Conservation (phyloP, 176 grass and related monocot species). For the Pontederia paniculata region DNA sequence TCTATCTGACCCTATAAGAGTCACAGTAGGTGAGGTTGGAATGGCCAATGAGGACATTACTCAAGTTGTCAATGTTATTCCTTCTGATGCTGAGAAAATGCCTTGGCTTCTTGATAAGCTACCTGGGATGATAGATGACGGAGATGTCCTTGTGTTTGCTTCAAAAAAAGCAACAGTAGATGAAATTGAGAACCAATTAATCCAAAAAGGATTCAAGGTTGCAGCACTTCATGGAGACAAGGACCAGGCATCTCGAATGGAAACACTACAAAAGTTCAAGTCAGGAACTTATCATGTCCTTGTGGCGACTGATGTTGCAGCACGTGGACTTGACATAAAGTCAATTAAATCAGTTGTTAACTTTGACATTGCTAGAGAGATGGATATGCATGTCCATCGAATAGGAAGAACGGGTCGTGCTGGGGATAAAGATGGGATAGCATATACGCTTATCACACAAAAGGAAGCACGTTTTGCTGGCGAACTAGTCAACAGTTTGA, state of each 20-base stretch:
- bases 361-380: conserved; percentile 89
- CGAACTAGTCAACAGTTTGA: conserved; percentile 83
- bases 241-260: conserved; percentile 93
- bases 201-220: conserved; percentile 72
- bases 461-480: conserved; percentile 90
- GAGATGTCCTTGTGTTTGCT: conserved; percentile 88
- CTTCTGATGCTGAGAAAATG: conserved; percentile 90
- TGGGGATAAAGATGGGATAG: conserved; percentile 96
- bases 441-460: conserved; percentile 78
- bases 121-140: conserved; percentile 84
- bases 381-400: conserved; percentile 99
- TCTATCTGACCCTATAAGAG: conserved; percentile 79
- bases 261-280: conserved; percentile 87
- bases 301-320: conserved; percentile 97
- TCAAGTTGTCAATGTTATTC: conserved; percentile 88
- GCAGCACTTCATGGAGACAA: conserved; percentile 95
- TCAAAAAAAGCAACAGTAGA: conserved; percentile 86
- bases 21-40: conserved; percentile 91
- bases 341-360: conserved; percentile 99
- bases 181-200: conserved; percentile 78
- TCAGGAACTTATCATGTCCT: conserved; percentile 87
- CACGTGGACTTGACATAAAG: conserved; percentile 94
- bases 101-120: conserved; percentile 83
- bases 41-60: conserved; percentile 97
- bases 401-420: conserved; percentile 91